Percentiles rank a stretch among this genome's conserved stretches.
These are phyloP conservation scores for Atalantia buxifolia DNA, from an alignment of 345 rosid species.

Conservation along the genomic window DNA sequence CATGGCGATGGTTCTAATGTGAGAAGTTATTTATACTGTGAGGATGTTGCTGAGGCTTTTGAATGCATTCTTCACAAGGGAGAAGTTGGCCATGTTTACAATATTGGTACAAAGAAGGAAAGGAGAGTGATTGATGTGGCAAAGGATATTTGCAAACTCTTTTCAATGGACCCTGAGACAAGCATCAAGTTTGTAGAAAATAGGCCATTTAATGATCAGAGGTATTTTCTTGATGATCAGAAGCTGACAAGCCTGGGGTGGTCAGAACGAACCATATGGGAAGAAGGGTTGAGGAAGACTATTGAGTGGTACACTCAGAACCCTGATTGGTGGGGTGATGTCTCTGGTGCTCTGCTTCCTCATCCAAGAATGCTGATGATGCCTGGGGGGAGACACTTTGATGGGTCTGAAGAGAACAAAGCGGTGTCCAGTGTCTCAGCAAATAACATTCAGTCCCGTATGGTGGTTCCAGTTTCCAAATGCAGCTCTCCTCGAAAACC, in stretches of 20 bases:
- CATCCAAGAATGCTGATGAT: constrained; percentile 93
- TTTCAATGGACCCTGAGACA: constrained; percentile 45
- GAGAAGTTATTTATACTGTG: constrained; percentile 63
- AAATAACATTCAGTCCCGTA: constrained; percentile 44
- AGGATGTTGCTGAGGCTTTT: constrained; percentile 74
- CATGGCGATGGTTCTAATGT: constrained; percentile 69
- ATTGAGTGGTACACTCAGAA: constrained; percentile 78
- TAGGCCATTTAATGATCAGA: constrained; percentile 83
- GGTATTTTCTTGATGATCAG: constrained; percentile 91
- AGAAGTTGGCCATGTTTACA: constrained; percentile 74
- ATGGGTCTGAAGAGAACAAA: constrained; percentile 57
- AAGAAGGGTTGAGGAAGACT: constrained; percentile 77
- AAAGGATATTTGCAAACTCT: constrained; percentile 55
- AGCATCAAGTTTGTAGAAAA: constrained; percentile 61
- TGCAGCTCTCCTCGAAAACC: constrained; percentile 43
- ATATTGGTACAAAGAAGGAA: constrained; percentile 69
- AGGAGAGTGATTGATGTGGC: constrained; percentile 72
- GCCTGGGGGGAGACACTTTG: constrained; percentile 80
- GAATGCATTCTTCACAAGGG: constrained; percentile 65
- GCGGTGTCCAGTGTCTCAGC: constrained; percentile 26
- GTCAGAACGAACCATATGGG: constrained; percentile 78
- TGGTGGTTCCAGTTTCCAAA: constrained; percentile 63
- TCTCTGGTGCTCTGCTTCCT: constrained; percentile 81
- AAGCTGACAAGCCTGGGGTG: constrained; percentile 79
- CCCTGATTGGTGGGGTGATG: constrained; percentile 98